A percentile compares a stretch with the other conserved stretches of the same genome.
Conservation (phyloP, 1,284 basidiomycete species). For the Gomphus bonarii region DNA sequence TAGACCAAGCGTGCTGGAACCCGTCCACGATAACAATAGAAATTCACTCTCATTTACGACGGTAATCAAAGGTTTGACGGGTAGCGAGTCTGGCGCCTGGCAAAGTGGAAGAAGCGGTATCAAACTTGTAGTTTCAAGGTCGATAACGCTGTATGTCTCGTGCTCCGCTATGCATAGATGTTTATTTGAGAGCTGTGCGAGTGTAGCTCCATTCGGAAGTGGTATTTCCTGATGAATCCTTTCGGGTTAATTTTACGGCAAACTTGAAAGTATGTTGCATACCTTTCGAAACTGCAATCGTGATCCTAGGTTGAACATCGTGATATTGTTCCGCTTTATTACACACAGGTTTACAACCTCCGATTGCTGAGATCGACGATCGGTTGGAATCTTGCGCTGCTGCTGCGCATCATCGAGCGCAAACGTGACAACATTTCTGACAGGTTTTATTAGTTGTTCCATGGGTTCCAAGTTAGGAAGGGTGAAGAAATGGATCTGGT, state of each 20-base stretch:
- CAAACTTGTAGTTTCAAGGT: conserved; percentile 58
- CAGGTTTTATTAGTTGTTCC: conserved; percentile 50
- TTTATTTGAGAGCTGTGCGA: conserved; percentile 45
- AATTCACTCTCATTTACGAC: conserved; percentile 74
- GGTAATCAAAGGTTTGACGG: conserved; percentile 61
- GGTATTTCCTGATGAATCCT: conserved; percentile 61
- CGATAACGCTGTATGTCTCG: conserved; percentile 65
- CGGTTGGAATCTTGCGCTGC: conserved; percentile 32
- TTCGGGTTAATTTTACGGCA: not conserved
- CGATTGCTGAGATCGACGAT: conserved; percentile 32
- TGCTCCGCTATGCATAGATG: conserved; percentile 64
- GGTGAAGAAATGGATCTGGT: conserved; percentile 69
- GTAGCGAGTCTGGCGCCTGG: conserved; percentile 41
- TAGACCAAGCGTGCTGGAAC: conserved; percentile 66
- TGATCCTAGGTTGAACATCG: conserved; percentile 56
- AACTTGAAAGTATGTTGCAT: not conserved
- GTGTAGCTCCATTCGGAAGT: conserved; percentile 47
- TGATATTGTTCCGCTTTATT: conserved; percentile 61
- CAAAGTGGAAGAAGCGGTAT: conserved; percentile 69
- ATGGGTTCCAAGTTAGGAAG: conserved; percentile 72
- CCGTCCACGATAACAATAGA: conserved; percentile 68
- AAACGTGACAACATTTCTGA: conserved; percentile 70
- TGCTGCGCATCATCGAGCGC: conserved; percentile 72
- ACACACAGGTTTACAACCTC: conserved; percentile 65
- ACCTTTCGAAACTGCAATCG: conserved; percentile 53